Base-by-base conservation (phyloP, 2,329 filamentous ascomycete species). In the Neofusicoccum kwambonambiense region DNA sequence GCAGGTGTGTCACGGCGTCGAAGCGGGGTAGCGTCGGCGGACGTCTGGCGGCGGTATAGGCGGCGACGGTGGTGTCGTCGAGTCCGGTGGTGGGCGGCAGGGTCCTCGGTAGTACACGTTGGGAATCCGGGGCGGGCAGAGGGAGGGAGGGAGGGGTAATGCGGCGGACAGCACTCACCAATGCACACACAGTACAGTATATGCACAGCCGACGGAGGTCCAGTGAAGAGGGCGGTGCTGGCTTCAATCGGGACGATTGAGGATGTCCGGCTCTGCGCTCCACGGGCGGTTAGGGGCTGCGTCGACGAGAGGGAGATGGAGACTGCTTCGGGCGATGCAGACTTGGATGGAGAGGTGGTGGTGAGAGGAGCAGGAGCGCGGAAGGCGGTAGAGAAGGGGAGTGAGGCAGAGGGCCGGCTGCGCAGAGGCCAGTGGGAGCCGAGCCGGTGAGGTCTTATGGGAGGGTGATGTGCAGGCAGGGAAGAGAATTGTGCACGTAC, bases 401-500 rank as follows among this genome's bases (percentile, higher is more conserved):
- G 37, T 42, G 49, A 56, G 41, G 62, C 41, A 64, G 62, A 49
- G 62, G 57, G 50, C 50, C 49, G 61, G 54, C 35, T 60, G 54
- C 56, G 63, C 44, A 60, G 63, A 63, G 61, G 49, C 47, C 35
- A 34, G 47, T 44, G 49, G 49, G 37, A 27, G 47, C 37, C 45
- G 49, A 63, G 47, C 49, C 44, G 62, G 45, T 64, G 35, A 44
- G 54, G 51, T 60, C 63, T 64, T 64, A 64, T 64, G 63, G 63
- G 27, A 58, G 52, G 50, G 39, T 41, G 61, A 63, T 63, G 61
- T 63, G 61, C 61, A 54, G 41, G 44, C 58, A 63, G 61, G 61
- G 61, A 54, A 63, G 37, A 63, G 61, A 64, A 60, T 44, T 60
- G 63, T 64, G 63, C 63, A 64, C 54, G 47, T 45, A 64, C 63